Conservation (phyloP, 108 stramenopile species). For the Pseudonitzschia pungens region DNA sequence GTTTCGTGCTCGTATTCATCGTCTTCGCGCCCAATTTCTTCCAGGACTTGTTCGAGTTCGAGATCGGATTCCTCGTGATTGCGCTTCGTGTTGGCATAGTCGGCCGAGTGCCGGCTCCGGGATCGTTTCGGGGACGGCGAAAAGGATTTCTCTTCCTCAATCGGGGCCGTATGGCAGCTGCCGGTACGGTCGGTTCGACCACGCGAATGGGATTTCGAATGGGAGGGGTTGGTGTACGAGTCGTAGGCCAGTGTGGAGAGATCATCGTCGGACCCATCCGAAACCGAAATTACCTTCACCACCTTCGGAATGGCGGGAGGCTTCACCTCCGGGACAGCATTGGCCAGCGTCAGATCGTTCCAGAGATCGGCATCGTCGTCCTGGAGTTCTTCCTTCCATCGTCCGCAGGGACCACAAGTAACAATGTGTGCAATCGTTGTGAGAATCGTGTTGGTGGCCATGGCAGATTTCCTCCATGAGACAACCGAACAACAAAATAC, state of each 20-base stretch:
- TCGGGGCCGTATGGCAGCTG: background rate
- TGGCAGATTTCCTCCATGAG: background rate
- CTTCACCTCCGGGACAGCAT: conserved; percentile 7
- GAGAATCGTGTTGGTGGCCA: conserved; percentile 3
- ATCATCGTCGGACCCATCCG: conserved; percentile 18
- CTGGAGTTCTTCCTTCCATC: conserved; percentile 13
- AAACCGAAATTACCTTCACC: conserved; percentile 11
- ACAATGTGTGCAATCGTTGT: background rate
- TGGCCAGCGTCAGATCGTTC: conserved; percentile 20
- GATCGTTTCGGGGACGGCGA: conserved; percentile 1
- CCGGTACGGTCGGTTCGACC: background rate
- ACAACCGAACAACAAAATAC: background rate
- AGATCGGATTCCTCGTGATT: conserved; percentile 7
- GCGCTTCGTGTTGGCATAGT: background rate
- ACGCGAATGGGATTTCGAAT: conserved; percentile 3
- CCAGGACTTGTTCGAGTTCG: conserved; percentile 25
- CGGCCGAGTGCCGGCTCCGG: background rate
- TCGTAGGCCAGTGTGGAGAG: conserved; percentile 23
- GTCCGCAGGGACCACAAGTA: conserved; percentile 7
- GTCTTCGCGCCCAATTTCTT: background rate
- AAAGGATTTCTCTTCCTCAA: conserved; percentile 12
- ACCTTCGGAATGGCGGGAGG: conserved; percentile 24
- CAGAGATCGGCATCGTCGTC: conserved; percentile 26
- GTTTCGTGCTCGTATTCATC: background rate
- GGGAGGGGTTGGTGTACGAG: background rate